A percentile compares a stretch with the other conserved stretches of the same genome.
These are phyloP conservation scores for Antarctomyces pellizariae DNA, from an alignment of 495 filamentous ascomycete genomes.

Conservation along the genomic window DNA sequence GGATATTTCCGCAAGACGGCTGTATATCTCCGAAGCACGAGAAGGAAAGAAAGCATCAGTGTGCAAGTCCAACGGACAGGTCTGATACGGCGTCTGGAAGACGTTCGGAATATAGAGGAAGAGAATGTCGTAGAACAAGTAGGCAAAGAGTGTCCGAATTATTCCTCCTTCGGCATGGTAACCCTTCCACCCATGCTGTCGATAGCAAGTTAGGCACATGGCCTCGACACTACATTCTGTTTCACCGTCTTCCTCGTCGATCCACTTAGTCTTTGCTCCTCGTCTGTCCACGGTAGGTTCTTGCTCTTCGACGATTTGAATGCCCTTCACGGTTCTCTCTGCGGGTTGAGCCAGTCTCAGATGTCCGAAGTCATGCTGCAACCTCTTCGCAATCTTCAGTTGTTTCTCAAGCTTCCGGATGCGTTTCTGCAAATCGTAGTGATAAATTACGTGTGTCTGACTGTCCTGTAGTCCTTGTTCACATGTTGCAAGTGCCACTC, in stretches of 20 bases:
- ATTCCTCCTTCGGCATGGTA: slow-evolving; percentile 86
- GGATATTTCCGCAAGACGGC: slow-evolving; percentile 58
- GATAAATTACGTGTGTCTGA: slow-evolving; percentile 73
- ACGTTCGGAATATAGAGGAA: slow-evolving; percentile 91
- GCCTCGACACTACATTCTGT: slow-evolving; percentile 59
- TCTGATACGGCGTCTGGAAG: slow-evolving; percentile 88
- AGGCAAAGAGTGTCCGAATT: slow-evolving; percentile 71
- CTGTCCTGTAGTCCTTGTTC: slow-evolving; percentile 69
- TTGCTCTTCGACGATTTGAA: slow-evolving; percentile 30
- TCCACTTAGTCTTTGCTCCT: slow-evolving; percentile 67
- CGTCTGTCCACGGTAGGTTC: slow-evolving; percentile 12
- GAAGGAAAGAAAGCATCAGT: slow-evolving; percentile 84
- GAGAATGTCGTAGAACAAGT: slow-evolving; percentile 81
- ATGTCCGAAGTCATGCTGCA: slow-evolving; percentile 86
- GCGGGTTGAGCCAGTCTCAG: slow-evolving; percentile 48
- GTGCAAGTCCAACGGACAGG: slow-evolving; percentile 76
- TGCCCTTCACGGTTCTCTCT: slow-evolving; percentile 52
- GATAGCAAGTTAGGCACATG: slow-evolving; percentile 81
- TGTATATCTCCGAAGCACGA: slow-evolving; percentile 72
- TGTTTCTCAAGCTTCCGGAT: slow-evolving; percentile 70
- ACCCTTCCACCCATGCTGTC: slow-evolving; percentile 70
- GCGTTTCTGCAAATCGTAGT: slow-evolving; percentile 86
- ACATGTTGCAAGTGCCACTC: slow-evolving; percentile 58
- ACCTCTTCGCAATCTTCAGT: slow-evolving; percentile 59
- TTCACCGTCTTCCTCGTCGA: slow-evolving; percentile 43